Evolutionary conservation across 805 yeast genomes (phyloP).

Genomic region (Schwanniomyces vanrijiae): DNA sequence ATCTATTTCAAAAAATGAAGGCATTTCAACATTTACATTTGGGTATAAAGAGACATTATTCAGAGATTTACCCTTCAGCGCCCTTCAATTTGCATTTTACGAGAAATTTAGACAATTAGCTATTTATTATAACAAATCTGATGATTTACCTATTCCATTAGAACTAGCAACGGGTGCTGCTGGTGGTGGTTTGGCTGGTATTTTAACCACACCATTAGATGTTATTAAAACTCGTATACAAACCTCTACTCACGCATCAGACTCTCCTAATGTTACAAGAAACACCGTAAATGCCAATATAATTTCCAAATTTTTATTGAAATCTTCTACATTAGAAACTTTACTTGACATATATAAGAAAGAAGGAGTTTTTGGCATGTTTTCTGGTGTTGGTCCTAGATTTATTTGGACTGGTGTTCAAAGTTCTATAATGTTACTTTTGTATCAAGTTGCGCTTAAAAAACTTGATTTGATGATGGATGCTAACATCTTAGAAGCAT

Average conservation of each 20-base stretch:
- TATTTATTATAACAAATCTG: constrained; percentile 31
- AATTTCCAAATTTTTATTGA: constrained; percentile 10
- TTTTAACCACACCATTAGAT: constrained; percentile 85
- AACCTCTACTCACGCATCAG: constrained; percentile 58
- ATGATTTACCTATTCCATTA: constrained; percentile 51
- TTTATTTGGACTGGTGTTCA: constrained; percentile 96
- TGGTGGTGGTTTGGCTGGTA: constrained; percentile 93
- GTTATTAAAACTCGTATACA: constrained; percentile 92
- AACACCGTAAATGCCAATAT: constrained; percentile 3
- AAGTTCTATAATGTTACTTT: constrained; percentile 86
- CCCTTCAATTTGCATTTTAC: constrained; percentile 93
- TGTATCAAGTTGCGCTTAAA: constrained; percentile 78
- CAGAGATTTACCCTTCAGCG: constrained; percentile 94
- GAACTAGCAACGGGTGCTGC: constrained; percentile 91
- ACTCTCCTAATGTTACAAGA: neutral
- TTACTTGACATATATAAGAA: constrained; percentile 49
- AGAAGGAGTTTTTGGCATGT: constrained; percentile 80
- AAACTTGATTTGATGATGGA: constrained; percentile 34
- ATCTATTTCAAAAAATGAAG: constrained; percentile 69
- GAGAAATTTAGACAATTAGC: constrained; percentile 75
- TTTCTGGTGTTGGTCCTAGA: constrained; percentile 95
- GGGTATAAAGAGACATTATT: constrained; percentile 94
- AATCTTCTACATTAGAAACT: constrained; percentile 31
- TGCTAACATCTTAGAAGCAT: neutral
- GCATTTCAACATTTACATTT: constrained; percentile 70